Evolutionary conservation across 345 rosid species (phyloP).

Genomic region (Eucalyptus caleyi): DNA sequence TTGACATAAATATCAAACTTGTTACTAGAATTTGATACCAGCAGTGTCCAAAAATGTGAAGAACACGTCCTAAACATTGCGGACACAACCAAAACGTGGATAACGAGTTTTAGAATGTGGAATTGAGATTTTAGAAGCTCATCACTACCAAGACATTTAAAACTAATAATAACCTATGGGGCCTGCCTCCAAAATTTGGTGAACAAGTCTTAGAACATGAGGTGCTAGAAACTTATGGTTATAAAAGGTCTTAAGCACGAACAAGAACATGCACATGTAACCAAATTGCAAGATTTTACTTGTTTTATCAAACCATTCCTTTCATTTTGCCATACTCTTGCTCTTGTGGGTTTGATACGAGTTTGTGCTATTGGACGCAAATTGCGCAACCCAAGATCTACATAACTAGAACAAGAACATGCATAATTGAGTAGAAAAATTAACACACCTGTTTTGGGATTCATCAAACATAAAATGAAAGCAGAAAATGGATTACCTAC

Average conservation of each 20-base stretch:
- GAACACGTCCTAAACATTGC: neutral
- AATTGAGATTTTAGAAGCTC: neutral
- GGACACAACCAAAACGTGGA: neutral
- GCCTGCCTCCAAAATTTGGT: neutral
- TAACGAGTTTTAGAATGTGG: neutral
- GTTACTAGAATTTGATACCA: neutral
- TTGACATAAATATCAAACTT: neutral
- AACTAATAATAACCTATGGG: neutral
- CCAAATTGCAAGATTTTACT: neutral
- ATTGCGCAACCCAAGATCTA: too few relatives aligned
- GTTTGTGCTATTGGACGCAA: neutral
- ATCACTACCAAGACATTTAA: neutral
- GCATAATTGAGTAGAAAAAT: too few relatives aligned
- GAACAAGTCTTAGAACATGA: neutral
- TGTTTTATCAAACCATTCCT: neutral
- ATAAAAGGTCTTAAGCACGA: neutral
- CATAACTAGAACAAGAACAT: too few relatives aligned
- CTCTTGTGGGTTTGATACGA: neutral
- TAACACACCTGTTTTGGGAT: too few relatives aligned
- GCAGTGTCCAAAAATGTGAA: neutral
- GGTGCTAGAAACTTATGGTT: neutral
- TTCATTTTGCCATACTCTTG: neutral
- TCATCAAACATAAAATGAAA: too few relatives aligned
- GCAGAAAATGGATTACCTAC: too few relatives aligned
- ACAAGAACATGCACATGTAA: neutral